Conservation (phyloP, 2,329 filamentous ascomycete species). For the Colletotrichum destructivum region DNA sequence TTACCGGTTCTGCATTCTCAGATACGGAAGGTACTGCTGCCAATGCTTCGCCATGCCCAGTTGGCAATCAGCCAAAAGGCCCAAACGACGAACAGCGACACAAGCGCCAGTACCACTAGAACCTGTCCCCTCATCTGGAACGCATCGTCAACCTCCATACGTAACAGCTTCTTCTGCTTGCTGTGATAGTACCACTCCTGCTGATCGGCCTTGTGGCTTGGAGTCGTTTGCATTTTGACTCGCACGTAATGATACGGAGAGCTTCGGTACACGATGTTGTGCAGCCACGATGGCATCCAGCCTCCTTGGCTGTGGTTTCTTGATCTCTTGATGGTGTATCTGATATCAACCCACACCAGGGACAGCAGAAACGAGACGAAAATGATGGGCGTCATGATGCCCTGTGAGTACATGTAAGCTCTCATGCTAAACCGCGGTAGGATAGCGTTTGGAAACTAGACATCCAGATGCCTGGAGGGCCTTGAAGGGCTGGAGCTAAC, state of each 20-base stretch:
- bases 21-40: background rate
- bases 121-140: conserved; percentile 72
- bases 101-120: conserved; percentile 63
- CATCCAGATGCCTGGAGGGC: background rate
- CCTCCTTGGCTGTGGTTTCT: conserved; percentile 51
- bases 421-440: background rate
- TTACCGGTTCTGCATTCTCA: background rate
- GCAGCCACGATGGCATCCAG: conserved; percentile 58
- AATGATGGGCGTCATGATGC: conserved; percentile 74
- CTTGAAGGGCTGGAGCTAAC: conserved; percentile 39
- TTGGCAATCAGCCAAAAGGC: conserved; percentile 44
- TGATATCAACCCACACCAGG: conserved; percentile 73
- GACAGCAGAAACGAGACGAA: conserved; percentile 77
- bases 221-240: conserved; percentile 41
- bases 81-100: conserved; percentile 51
- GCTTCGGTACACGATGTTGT: conserved; percentile 57
- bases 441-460: background rate
- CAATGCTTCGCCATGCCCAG: conserved; percentile 29
- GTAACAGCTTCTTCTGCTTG: conserved; percentile 73
- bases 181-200: conserved; percentile 65
- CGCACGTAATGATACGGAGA: conserved; percentile 55
- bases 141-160: conserved; percentile 74
- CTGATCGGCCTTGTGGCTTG: conserved; percentile 42
- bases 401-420: conserved; percentile 47
- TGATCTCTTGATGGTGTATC: conserved; percentile 66